Conservation (phyloP, 208 protist genomes). For the Plasmodiophora brassicae region DNA sequence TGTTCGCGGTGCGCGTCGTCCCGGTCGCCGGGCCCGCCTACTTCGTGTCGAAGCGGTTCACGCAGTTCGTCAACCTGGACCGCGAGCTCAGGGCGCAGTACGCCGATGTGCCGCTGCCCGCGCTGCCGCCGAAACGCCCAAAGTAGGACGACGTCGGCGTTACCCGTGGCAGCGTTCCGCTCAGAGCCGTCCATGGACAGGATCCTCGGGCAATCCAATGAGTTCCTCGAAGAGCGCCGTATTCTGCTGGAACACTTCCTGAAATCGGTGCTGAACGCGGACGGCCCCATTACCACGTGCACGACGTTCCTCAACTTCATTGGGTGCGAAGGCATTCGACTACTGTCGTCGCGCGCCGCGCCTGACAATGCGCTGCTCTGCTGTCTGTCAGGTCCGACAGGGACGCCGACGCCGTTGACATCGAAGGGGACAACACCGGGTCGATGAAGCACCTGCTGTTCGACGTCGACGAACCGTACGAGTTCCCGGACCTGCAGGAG, state of each 20-base stretch:
- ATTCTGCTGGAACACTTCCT: background rate
- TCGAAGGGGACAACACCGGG: background rate
- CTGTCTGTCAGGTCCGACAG: background rate
- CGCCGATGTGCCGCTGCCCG: background rate
- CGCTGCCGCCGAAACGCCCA: background rate
- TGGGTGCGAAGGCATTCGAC: background rate
- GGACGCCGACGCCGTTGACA: background rate
- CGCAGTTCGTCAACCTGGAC: background rate
- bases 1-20: too few relatives aligned
- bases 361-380: background rate
- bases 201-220: background rate
- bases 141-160: background rate
- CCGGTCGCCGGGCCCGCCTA: background rate
- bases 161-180: background rate
- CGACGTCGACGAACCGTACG: background rate
- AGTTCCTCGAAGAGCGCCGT: background rate
- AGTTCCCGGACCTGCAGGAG: background rate
- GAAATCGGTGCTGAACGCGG: background rate
- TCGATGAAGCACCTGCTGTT: background rate
- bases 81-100: background rate
- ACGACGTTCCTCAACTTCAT: background rate
- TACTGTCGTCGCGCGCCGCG: too few relatives aligned
- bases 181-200: background rate
- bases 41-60: background rate
- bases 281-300: background rate